A percentile compares a stretch with the other conserved stretches of the same genome.
Conservation (phyloP, 2,329 filamentous ascomycete species). For the Fusarium sp. region DNA sequence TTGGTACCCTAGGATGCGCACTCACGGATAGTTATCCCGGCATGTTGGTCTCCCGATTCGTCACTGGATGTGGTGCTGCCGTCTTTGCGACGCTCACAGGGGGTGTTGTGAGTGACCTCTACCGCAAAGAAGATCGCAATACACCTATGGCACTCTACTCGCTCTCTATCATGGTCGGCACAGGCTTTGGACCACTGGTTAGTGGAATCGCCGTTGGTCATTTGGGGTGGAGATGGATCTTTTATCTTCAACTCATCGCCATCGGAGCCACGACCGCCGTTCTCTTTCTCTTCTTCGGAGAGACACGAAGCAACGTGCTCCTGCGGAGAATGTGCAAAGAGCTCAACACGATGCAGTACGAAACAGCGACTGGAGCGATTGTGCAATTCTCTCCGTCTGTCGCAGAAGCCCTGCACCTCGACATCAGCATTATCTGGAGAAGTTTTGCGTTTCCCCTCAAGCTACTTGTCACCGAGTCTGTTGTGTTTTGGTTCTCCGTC, state of each 20-base stretch:
- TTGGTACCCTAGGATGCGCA: constrained; percentile 65
- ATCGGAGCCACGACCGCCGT: constrained; percentile 65
- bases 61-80: constrained; percentile 71
- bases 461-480: constrained; percentile 68
- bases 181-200: constrained; percentile 71
- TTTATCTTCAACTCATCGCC: constrained; percentile 73
- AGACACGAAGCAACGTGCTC: constrained; percentile 76
- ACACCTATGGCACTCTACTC: constrained; percentile 77
- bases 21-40: constrained; percentile 69
- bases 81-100: constrained; percentile 62
- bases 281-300: constrained; percentile 71
- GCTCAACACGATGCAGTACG: constrained; percentile 62
- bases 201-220: constrained; percentile 70
- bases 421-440: constrained; percentile 40
- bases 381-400: constrained; percentile 13
- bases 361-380: neutral
- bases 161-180: constrained; percentile 70
- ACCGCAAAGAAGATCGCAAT: constrained; percentile 71
- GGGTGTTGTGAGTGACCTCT: constrained; percentile 76
- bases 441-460: constrained; percentile 49
- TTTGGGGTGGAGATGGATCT: constrained; percentile 74
- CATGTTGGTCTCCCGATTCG: constrained; percentile 72
- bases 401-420: constrained; percentile 33
- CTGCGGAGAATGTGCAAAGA: constrained; percentile 69
- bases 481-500: constrained; percentile 74